Base-by-base conservation (phyloP, 305 asterid species). In the Rubia balearica region DNA sequence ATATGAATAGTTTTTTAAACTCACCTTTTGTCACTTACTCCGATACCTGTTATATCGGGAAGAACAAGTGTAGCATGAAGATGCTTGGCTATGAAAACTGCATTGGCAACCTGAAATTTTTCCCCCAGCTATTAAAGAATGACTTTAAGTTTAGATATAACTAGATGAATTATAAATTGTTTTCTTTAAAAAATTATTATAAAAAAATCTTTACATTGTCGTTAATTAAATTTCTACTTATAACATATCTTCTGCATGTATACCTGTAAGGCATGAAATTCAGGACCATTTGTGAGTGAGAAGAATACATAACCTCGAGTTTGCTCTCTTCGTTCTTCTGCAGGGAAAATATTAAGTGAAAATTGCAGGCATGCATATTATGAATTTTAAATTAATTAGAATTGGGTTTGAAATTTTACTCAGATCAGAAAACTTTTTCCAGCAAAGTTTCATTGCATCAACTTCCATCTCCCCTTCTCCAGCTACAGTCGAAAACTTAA, bases 211-310 rank as follows among this genome's bases (percentile, higher is more conserved):
- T 30, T 30, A 2, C 33, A 30, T 30, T 30, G 1, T 30, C 33
- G 3, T 30, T 30, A 21, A 7, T 8, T 22, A 21, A 22, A 57
- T 5, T 7, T 8, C 0, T 51, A 51, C 3, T 51, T 49, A 49
- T 51, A 6, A 17, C 3, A 17, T 51, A 51, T 16, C 8, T 5
- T 51, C 22, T 49, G 21, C 7, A 16, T 21, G 19, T 56, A 19
- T 57, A 89, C 96, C 90, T 89, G 92, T 2, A 79, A 79, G 71
- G 85, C 83, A 73, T 89, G 96, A 76, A 75, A 84, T 66, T 91
- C 90, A 12, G 89, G 89, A 71, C 83, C 88, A 69, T 78, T 68
- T 45, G 80, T 79, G 74, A 89, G 69, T 7, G 90, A 75, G 75
- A 91, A 81, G 61, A 81, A 76, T 49, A 89, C 71, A 80, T 79